Base-by-base conservation (phyloP, 441 rosid species). In the Pelargonium myrrhifolium region DNA sequence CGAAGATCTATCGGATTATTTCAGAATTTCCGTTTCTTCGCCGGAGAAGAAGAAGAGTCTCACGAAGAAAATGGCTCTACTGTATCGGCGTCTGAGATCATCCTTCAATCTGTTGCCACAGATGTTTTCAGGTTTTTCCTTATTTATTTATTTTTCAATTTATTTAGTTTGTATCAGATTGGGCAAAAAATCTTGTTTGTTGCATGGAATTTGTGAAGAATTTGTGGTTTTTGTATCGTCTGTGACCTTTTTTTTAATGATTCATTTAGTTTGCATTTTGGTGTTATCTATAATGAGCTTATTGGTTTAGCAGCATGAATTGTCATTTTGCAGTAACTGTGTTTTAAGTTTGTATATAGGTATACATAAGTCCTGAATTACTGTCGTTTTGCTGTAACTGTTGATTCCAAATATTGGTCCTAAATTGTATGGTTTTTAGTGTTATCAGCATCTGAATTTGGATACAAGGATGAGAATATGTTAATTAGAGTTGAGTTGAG, bases 41-140 rank as follows among this genome's bases (percentile, higher is more conserved):
- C 64, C 64, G 39, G 64, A 28, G 39, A 60, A 14, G 39, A 60
- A 60, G 17, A 9, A 10, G 12, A 10, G 0, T 21, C 11, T 22
- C 17, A 66, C 65, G 62, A 6, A 12, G 68, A 60, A 35, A 72
- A 90, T 90, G 92, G 80, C 68, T 47, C 64, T 31, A 40, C 68
- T 77, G 73, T 68, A 69, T 47, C 76, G 79, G 51, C 71, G 65
- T 9, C 53, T 81, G 72, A 84, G 74, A 56, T 79, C 72, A 78
- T 35, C 80, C 61, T 75, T 83, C 10, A 75, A 71, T 51, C 64
- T 76, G 67, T 68, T 76, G 75, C 82, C 88, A 15, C 77, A 72
- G 14, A 73, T 81, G 69, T 31, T n/a, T 65, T 62, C 84, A 79
- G 88, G 95, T 89, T 26, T 66, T 62, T 0, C 7, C 43, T 8